phyloP scores from a whole-genome alignment of 495 filamentous ascomycete genomes.

The Aspergillus ostianus region DNA sequence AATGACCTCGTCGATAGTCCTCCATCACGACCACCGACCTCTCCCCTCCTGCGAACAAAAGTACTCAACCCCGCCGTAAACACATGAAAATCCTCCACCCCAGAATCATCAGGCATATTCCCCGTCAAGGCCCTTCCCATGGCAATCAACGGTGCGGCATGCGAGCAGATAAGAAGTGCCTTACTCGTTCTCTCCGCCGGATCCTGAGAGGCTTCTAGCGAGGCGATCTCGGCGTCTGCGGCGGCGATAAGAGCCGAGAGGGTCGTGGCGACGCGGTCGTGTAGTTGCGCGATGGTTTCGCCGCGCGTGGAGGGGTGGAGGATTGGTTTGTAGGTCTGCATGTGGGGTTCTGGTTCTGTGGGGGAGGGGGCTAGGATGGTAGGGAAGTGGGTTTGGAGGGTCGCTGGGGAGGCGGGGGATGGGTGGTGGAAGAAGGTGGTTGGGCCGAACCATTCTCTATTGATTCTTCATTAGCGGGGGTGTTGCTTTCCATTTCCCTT shows the following conservation, averaged over 20 bases:
- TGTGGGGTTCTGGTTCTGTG: slow-evolving; percentile 47
- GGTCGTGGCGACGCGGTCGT: slow-evolving; percentile 72
- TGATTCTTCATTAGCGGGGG: not conserved
- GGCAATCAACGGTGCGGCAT: slow-evolving; percentile 85
- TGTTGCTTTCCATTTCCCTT: no score
- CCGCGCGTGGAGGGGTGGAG: slow-evolving; percentile 67
- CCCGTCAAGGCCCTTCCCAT: slow-evolving; percentile 80
- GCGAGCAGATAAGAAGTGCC: slow-evolving; percentile 78
- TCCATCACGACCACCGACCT: no score
- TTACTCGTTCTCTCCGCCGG: slow-evolving; percentile 38
- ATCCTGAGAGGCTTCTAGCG: slow-evolving; percentile 25
- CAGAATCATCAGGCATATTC: slow-evolving; percentile 63
- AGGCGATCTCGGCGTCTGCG: slow-evolving; percentile 58
- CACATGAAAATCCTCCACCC: slow-evolving; percentile 76
- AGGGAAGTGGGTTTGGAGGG: slow-evolving; percentile 65
- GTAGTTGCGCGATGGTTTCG: slow-evolving; percentile 74
- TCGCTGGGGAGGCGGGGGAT: slow-evolving; percentile 58
- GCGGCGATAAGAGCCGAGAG: slow-evolving; percentile 67
- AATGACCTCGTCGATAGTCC: slow-evolving; percentile 10
- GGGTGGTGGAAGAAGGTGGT: slow-evolving; percentile 75
- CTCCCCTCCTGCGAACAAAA: slow-evolving; percentile 43
- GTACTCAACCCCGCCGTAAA: slow-evolving; percentile 79
- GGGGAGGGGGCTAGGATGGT: slow-evolving; percentile 35
- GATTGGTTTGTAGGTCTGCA: slow-evolving; percentile 47
- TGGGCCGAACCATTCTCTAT: slow-evolving; percentile 84